phyloP scores from a whole-genome alignment of 768 basidiomycete species.

The Macrolepiota dolichaula region DNA sequence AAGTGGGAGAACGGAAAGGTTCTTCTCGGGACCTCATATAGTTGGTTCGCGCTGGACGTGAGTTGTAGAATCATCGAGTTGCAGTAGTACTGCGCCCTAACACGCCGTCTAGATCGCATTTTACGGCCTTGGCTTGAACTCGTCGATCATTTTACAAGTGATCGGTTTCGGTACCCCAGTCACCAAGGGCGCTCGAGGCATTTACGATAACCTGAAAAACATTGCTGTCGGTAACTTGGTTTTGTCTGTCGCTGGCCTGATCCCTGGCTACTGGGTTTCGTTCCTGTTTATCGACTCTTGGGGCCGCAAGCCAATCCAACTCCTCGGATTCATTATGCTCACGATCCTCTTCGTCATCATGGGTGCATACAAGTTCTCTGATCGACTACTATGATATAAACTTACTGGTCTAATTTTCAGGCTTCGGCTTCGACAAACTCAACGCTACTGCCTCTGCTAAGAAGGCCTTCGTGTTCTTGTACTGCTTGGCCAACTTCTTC shows the following conservation, averaged over 20 bases:
- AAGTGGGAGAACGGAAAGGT: slow-evolving; percentile 79
- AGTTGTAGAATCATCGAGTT: slow-evolving; percentile 20
- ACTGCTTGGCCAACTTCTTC: slow-evolving; percentile 88
- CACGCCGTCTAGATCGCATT: background rate
- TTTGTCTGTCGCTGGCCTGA: slow-evolving; percentile 71
- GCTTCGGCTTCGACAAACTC: slow-evolving; percentile 64
- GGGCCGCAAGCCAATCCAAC: slow-evolving; percentile 81
- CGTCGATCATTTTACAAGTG: slow-evolving; percentile 65
- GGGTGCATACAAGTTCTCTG: slow-evolving; percentile 39
- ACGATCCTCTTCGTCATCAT: slow-evolving; percentile 65
- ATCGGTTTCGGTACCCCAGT: slow-evolving; percentile 66
- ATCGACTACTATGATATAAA: background rate
- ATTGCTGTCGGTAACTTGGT: slow-evolving; percentile 74
- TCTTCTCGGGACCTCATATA: slow-evolving; percentile 73
- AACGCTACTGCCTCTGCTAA: slow-evolving; percentile 34
- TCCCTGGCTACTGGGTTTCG: slow-evolving; percentile 75
- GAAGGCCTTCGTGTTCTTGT: slow-evolving; percentile 76
- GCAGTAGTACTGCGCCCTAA: background rate
- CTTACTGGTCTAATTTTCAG: slow-evolving; percentile 26
- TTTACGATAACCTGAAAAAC: slow-evolving; percentile 61
- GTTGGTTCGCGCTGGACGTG: slow-evolving; percentile 88
- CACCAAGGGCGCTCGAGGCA: slow-evolving; percentile 28
- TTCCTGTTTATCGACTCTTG: slow-evolving; percentile 69
- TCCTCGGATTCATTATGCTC: slow-evolving; percentile 72
- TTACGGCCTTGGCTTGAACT: slow-evolving; percentile 83